These are phyloP conservation scores for Triticum turgidum DNA, from an alignment of 176 grass and related monocot genomes.

Conservation along the genomic window DNA sequence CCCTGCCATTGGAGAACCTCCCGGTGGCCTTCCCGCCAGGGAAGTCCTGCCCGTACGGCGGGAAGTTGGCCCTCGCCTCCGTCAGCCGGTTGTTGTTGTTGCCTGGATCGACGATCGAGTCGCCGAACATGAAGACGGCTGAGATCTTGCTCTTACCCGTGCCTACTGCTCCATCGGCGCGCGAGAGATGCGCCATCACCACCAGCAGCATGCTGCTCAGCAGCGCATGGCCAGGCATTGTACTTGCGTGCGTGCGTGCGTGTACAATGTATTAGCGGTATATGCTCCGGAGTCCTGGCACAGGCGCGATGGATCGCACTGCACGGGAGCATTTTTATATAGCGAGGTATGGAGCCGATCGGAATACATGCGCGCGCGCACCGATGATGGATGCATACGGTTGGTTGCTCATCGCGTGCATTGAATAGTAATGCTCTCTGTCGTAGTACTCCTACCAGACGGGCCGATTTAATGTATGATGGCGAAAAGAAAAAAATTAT, in stretches of 20 bases:
- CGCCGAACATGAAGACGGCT: conserved; percentile 43
- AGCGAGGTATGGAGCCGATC: not conserved
- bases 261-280: not conserved
- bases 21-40: conserved; percentile 35
- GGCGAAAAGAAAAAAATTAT: too few species aligned
- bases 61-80: conserved; percentile 50
- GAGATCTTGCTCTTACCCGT: not conserved
- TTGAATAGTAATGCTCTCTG: too few species aligned
- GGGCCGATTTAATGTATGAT: too few species aligned
- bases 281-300: not conserved
- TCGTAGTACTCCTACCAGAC: too few species aligned
- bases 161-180: not conserved
- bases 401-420: too few species aligned
- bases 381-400: too few species aligned
- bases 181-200: not conserved
- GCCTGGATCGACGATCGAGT: conserved; percentile 51
- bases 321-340: not conserved
- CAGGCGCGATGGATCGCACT: not conserved
- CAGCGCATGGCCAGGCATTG: not conserved
- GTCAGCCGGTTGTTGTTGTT: conserved; percentile 45
- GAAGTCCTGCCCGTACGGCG: conserved; percentile 52
- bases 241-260: not conserved
- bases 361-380: too few species aligned
- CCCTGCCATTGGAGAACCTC: conserved; percentile 51
- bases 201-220: not conserved